Conservation (phyloP, 1,284 basidiomycete genomes). For the Earliella scabrosa region DNA sequence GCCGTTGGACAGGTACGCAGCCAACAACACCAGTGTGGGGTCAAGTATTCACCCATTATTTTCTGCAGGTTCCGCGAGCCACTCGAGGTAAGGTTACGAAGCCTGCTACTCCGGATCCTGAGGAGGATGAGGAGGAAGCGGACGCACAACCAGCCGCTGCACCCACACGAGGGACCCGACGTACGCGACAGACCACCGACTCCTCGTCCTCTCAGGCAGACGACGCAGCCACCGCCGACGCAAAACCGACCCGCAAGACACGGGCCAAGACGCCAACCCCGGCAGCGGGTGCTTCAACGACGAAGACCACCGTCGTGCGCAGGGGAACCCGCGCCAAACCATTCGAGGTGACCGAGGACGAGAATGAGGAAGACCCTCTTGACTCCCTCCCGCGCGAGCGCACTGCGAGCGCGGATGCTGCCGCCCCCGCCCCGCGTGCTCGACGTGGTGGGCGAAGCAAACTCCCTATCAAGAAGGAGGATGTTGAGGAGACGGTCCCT, state of each 20-base stretch:
- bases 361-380: conserved; percentile 26
- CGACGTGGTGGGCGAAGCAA: conserved; percentile 30
- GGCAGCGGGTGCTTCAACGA: conserved; percentile 7
- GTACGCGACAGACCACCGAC: conserved; percentile 19
- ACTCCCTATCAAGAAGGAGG: conserved; percentile 33
- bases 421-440: conserved; percentile 16
- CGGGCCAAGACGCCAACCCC: conserved; percentile 28
- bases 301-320: conserved; percentile 17
- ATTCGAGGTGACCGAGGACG: conserved; percentile 22
- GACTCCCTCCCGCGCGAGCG: conserved; percentile 23
- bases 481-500: conserved; percentile 16
- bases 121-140: conserved; percentile 16
- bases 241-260: conserved; percentile 25
- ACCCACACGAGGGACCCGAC: conserved; percentile 10
- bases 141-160: background rate
- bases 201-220: conserved; percentile 12
- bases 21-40: too few relatives aligned
- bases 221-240: conserved; percentile 10
- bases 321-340: conserved; percentile 24
- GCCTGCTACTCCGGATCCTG: conserved; percentile 13
- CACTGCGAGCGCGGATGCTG: conserved; percentile 10
- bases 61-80: conserved; percentile 1
- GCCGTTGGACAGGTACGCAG: conserved; percentile 20
- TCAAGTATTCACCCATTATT: too few relatives aligned
- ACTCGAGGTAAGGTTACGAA: conserved; percentile 15